Conservation (phyloP, 257 asterid genomes). For the Solanum virginianum region DNA sequence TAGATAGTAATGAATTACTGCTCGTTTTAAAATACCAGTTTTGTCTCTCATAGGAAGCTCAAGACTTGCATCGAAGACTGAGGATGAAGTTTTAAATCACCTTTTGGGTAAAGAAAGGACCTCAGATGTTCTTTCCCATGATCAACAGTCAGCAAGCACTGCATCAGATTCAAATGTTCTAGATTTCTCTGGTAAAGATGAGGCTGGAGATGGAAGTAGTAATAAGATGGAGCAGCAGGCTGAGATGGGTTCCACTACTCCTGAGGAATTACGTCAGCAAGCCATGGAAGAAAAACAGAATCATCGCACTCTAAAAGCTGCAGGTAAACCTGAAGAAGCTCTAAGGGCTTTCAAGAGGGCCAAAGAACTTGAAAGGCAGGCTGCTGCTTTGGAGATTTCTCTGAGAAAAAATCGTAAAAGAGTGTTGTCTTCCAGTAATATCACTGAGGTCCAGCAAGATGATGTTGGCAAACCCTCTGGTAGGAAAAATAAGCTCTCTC, state of each 20-base stretch:
- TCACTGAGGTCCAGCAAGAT: conserved; percentile 25
- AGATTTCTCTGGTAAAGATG: conserved; percentile 21
- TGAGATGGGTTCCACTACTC: conserved; percentile 39
- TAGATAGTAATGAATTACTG: background rate
- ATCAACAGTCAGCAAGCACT: conserved; percentile 16
- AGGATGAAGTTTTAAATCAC: conserved; percentile 49
- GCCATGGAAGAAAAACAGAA: conserved; percentile 73
- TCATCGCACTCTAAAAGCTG: conserved; percentile 59
- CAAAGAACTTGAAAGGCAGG: conserved; percentile 94
- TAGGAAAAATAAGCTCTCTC: conserved; percentile 20
- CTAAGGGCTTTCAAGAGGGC: conserved; percentile 74
- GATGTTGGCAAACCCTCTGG: conserved; percentile 23
- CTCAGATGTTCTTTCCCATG: conserved; percentile 10
- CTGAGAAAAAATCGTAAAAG: conserved; percentile 64
- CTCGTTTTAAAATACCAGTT: background rate
- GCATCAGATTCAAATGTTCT: conserved; percentile 39
- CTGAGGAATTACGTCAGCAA: conserved; percentile 81
- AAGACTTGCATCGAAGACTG: conserved; percentile 36
- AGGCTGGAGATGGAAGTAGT: conserved; percentile 9
- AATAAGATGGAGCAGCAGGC: background rate
- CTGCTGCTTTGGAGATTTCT: conserved; percentile 68
- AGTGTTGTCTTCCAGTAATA: conserved; percentile 35
- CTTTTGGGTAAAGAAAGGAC: conserved; percentile 33
- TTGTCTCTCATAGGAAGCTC: conserved; percentile 50
- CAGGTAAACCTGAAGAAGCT: conserved; percentile 95